phyloP scores from a whole-genome alignment of 129 eudicot genomes.

The Chrysanthemum lavandulifolium region DNA sequence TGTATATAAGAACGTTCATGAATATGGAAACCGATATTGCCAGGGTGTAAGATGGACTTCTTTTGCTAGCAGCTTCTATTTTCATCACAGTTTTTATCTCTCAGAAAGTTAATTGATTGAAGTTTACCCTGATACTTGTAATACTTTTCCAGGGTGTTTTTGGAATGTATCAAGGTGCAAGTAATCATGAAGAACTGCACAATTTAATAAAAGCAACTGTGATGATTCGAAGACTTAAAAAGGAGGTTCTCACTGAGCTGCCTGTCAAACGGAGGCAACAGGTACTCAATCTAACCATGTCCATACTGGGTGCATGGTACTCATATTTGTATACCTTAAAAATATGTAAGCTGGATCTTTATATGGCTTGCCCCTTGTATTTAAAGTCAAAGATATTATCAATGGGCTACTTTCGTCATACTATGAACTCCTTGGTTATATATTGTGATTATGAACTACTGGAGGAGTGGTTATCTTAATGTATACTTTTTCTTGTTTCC shows the following conservation, averaged over 20 bases:
- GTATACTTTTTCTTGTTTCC: conserved; percentile 20
- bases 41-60: conserved; percentile 79
- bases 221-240: conserved; percentile 97
- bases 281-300: conserved; percentile 38
- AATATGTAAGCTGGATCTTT: neutral
- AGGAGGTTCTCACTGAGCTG: conserved; percentile 88
- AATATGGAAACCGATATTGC: conserved; percentile 93
- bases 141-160: conserved; percentile 60
- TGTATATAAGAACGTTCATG: conserved; percentile 81
- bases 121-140: conserved; percentile 17
- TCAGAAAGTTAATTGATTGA: neutral
- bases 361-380: conserved; percentile 2
- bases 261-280: conserved; percentile 96
- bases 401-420: neutral
- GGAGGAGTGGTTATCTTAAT: conserved; percentile 10
- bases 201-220: conserved; percentile 90
- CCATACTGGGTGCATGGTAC: conserved; percentile 6
- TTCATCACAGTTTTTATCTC: neutral
- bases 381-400: conserved; percentile 2
- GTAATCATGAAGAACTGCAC: conserved; percentile 98
- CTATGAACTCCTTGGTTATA: conserved; percentile 2
- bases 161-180: conserved; percentile 96
- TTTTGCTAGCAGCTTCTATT: neutral
- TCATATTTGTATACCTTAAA: neutral
- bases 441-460: conserved; percentile 13